Percentiles rank a stretch among this genome's conserved stretches.
Conservation (phyloP, 2,329 filamentous ascomycete species). For the Cylindrodendrum hubeiense region DNA sequence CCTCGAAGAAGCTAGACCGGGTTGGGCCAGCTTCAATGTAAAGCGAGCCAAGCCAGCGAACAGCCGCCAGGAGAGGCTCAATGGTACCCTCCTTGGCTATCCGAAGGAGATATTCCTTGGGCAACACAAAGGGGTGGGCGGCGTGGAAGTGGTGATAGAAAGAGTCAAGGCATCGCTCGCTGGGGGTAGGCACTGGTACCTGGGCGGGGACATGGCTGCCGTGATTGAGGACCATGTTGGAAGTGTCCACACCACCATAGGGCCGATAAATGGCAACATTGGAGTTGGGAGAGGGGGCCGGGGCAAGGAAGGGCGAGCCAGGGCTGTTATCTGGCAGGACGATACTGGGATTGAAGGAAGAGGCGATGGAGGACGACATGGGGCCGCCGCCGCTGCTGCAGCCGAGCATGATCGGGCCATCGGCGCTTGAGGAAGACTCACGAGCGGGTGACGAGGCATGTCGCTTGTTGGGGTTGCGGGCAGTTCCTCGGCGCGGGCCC, state of each 20-base stretch:
- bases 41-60: slow-evolving; percentile 68
- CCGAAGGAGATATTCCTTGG: slow-evolving; percentile 62
- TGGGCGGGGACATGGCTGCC: slow-evolving; percentile 34
- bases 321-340: slow-evolving; percentile 27
- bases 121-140: slow-evolving; percentile 69
- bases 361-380: slow-evolving; percentile 18
- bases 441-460: slow-evolving; percentile 57
- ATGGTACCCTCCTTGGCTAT: slow-evolving; percentile 62
- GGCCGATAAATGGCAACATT: slow-evolving; percentile 31
- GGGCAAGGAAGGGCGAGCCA: slow-evolving; percentile 36
- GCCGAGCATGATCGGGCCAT: slow-evolving; percentile 58
- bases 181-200: slow-evolving; percentile 50
- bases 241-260: slow-evolving; percentile 38
- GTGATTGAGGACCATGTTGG: slow-evolving; percentile 31
- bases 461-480: slow-evolving; percentile 62
- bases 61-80: slow-evolving; percentile 64
- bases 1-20: slow-evolving; percentile 66
- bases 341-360: slow-evolving; percentile 29
- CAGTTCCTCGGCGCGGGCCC: slow-evolving; percentile 59
- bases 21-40: slow-evolving; percentile 63
- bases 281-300: slow-evolving; percentile 22
- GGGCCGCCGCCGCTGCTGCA: slow-evolving; percentile 45
- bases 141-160: slow-evolving; percentile 71
- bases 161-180: slow-evolving; percentile 67
- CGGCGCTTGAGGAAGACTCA: slow-evolving; percentile 29